Evolutionary conservation across 2,329 filamentous ascomycete species (phyloP).

Genomic region (Sclerotinia trifoliorum): DNA sequence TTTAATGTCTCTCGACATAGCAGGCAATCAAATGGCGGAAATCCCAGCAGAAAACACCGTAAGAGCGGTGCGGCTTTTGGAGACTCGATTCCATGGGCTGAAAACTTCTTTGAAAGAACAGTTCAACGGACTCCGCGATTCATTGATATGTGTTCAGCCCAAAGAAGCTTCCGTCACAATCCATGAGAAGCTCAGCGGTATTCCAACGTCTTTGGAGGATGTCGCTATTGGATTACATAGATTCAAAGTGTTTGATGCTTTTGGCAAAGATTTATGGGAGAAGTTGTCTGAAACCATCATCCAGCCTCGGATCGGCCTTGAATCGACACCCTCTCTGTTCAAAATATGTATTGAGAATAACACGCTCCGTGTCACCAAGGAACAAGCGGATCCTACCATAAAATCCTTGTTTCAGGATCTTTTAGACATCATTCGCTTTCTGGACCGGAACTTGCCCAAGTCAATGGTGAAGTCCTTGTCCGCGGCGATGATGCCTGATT

Average conservation of each 20-base stretch:
- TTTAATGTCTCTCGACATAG: constrained; percentile 58
- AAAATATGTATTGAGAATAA: constrained; percentile 47
- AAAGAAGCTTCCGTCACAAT: constrained; percentile 57
- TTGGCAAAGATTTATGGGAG: constrained; percentile 60
- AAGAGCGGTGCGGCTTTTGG: constrained; percentile 63
- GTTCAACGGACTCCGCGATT: constrained; percentile 69
- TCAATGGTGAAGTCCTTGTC: constrained; percentile 62
- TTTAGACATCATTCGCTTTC: constrained; percentile 50
- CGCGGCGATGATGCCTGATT: constrained; percentile 64
- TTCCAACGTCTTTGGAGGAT: constrained; percentile 52
- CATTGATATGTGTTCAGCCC: constrained; percentile 62
- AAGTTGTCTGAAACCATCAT: constrained; percentile 62
- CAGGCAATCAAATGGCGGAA: constrained; percentile 56
- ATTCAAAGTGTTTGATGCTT: constrained; percentile 60
- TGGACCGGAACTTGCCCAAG: constrained; percentile 52
- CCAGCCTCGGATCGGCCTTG: constrained; percentile 55
- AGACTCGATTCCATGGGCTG: constrained; percentile 63
- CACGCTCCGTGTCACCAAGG: constrained; percentile 44
- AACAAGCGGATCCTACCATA: constrained; percentile 47
- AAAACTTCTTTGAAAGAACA: constrained; percentile 64
- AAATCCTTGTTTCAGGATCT: constrained; percentile 55
- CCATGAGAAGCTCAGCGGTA: constrained; percentile 26
- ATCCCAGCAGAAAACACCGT: constrained; percentile 62
- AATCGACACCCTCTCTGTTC: constrained; percentile 39
- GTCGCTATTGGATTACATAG: constrained; percentile 56